Evolutionary conservation across 2,329 filamentous ascomycete species (phyloP), one percentile per base, ranked within the genome.

Genomic region (Pseudopyrenochaeta lycopersici): DNA sequence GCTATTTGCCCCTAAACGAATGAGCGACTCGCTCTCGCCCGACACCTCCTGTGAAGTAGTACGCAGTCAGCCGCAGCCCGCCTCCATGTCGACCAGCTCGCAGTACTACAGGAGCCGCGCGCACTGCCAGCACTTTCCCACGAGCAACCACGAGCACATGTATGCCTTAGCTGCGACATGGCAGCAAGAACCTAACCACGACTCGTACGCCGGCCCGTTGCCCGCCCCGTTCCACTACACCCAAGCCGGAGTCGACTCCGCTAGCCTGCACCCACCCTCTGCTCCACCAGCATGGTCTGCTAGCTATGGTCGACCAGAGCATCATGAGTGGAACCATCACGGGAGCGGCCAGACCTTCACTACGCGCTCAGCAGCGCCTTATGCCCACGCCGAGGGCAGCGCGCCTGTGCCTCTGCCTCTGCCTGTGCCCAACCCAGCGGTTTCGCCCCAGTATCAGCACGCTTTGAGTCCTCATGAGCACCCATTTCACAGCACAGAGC

Each of bases 81-180:
- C 39, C 63, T 60, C 57, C 58, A 70, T 71, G 67, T 63, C 67
- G 40, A 58, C 68, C 63, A 69, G 57, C 47, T 64, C 67, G 50
- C 62, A 70, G 61, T 65, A 69, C 56, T 67, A 70, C 68, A 59
- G 66, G 58, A 64, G 60, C 63, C 56, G 64, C 49, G 66, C 67
- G 58, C 69, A 68, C 63, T 68, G 68, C 64, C 66, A 62, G 40
- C 46, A 63, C 42, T 57, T 64, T 45, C 49, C 60, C 46, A 46
- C 57, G 38, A 54, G 47, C 56, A 49, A 46, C 51, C 57, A 67
- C 56, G 66, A 69, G 32, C 62, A 67, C 43, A 51, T 68, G 47
- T 66, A 64, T 56, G 62, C 63, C 31, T 60, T 67, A 42, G 56
- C 62, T 32, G 51, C 66, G 21, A 52, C 66, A 57, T 73, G 68